Evolutionary conservation across 345 rosid species (phyloP).

Genomic region (Lepidium africanum): DNA sequence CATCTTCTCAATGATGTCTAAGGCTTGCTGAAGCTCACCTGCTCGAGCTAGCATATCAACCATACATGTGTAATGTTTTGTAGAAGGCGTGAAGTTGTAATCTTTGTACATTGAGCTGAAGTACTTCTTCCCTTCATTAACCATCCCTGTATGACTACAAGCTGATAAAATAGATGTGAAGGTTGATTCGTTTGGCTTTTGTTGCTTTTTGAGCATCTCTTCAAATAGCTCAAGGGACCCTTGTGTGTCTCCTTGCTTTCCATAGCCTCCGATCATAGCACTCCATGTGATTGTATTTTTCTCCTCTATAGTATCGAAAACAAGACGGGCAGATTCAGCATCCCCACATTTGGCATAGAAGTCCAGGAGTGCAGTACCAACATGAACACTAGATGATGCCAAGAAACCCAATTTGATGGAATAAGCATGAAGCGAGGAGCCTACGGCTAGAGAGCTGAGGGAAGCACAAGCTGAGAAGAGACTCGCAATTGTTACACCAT

Average conservation of each 20-base stretch:
- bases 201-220: slow-evolving; percentile 50
- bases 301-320: slow-evolving; percentile 50
- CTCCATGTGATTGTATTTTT: slow-evolving; percentile 71
- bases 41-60: slow-evolving; percentile 81
- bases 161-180: slow-evolving; percentile 71
- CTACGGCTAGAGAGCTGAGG: slow-evolving; percentile 42
- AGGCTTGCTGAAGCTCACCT: slow-evolving; percentile 81
- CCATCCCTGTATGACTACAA: slow-evolving; percentile 72
- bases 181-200: slow-evolving; percentile 57
- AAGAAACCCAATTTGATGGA: slow-evolving; percentile 43
- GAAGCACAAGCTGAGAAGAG: slow-evolving; percentile 68
- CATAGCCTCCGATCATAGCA: slow-evolving; percentile 79
- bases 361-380: slow-evolving; percentile 76
- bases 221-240: slow-evolving; percentile 47
- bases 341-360: slow-evolving; percentile 82
- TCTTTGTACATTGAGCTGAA: slow-evolving; percentile 57
- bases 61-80: slow-evolving; percentile 75
- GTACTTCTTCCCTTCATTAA: slow-evolving; percentile 63
- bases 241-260: slow-evolving; percentile 49
- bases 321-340: slow-evolving; percentile 51
- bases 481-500: slow-evolving; percentile 71
- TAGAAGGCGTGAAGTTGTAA: slow-evolving; percentile 53
- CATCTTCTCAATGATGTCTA: slow-evolving; percentile 58
- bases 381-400: slow-evolving; percentile 47
- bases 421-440: slow-evolving; percentile 68